Percentiles rank a stretch among this genome's conserved stretches.
Conservation (phyloP, 305 asterid species). For the Solanum hybrid region DNA sequence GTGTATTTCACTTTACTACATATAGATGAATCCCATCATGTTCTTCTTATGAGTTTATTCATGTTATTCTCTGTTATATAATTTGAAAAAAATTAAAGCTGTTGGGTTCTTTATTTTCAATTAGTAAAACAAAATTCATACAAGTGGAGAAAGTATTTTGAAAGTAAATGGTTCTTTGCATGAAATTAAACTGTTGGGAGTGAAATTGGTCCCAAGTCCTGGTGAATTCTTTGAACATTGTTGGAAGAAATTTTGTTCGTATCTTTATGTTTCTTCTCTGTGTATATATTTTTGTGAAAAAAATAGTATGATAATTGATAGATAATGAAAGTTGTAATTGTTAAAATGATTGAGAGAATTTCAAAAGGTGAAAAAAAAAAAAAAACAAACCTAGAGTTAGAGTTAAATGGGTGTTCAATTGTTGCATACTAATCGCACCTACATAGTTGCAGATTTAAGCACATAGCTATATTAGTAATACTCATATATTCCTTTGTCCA, state of each 20-base stretch:
- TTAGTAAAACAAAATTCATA: background rate
- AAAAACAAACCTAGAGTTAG: background rate
- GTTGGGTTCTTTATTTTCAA: background rate
- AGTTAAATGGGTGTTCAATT: background rate
- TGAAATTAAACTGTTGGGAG: background rate
- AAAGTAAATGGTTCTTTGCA: background rate
- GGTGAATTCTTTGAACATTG: background rate
- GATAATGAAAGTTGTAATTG: background rate
- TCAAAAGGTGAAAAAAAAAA: background rate
- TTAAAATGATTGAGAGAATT: background rate
- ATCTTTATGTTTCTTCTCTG: background rate
- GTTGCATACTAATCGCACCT: background rate
- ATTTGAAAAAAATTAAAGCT: background rate
- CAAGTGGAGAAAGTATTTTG: background rate
- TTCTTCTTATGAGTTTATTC: background rate
- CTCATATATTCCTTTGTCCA: background rate
- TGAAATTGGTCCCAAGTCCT: background rate
- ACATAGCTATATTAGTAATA: background rate
- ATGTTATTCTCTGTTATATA: background rate
- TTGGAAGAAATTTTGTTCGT: no score
- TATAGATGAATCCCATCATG: background rate
- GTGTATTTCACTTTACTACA: background rate
- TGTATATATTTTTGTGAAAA: background rate
- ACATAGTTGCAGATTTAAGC: background rate
- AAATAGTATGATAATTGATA: background rate